phyloP scores from a whole-genome alignment of 2,329 filamentous ascomycete genomes.

The Verruconis gallopava region DNA sequence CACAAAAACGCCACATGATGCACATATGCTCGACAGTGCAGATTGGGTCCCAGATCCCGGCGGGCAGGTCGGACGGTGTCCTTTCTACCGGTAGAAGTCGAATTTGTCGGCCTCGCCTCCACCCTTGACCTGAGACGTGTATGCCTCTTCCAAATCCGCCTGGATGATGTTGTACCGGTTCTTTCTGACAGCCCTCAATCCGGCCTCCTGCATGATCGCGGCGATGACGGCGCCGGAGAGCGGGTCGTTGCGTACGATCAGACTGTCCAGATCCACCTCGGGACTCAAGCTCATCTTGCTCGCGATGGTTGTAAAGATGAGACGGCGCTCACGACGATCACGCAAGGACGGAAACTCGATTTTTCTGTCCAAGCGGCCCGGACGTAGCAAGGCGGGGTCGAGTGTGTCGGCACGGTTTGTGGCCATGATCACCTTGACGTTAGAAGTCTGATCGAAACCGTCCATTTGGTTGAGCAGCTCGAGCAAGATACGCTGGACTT shows the following conservation, averaged over 20 bases:
- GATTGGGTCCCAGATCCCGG: too few relatives aligned
- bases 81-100: slow-evolving; percentile 82
- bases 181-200: slow-evolving; percentile 85
- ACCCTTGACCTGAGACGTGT: slow-evolving; percentile 91
- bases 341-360: slow-evolving; percentile 96
- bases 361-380: slow-evolving; percentile 91
- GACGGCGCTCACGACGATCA: slow-evolving; percentile 82
- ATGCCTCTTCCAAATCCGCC: slow-evolving; percentile 89
- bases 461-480: slow-evolving; percentile 99
- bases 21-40: too few relatives aligned
- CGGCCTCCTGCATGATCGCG: slow-evolving; percentile 98
- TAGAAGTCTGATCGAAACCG: slow-evolving; percentile 95
- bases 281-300: slow-evolving; percentile 94
- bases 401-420: slow-evolving; percentile 97
- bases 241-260: slow-evolving; percentile 95
- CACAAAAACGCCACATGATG: too few relatives aligned
- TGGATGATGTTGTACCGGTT: slow-evolving; percentile 99
- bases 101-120: slow-evolving; percentile 60
- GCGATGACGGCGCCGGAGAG: slow-evolving; percentile 92
- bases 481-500: slow-evolving; percentile 95
- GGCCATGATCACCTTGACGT: slow-evolving; percentile 99
- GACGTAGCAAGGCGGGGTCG: slow-evolving; percentile 85
- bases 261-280: slow-evolving; percentile 87
- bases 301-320: slow-evolving; percentile 97
- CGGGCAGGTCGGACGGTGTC: too few relatives aligned